Percentiles rank a stretch among this genome's conserved stretches.
Conservation (phyloP, 345 rosid species). For the Populus alba region DNA sequence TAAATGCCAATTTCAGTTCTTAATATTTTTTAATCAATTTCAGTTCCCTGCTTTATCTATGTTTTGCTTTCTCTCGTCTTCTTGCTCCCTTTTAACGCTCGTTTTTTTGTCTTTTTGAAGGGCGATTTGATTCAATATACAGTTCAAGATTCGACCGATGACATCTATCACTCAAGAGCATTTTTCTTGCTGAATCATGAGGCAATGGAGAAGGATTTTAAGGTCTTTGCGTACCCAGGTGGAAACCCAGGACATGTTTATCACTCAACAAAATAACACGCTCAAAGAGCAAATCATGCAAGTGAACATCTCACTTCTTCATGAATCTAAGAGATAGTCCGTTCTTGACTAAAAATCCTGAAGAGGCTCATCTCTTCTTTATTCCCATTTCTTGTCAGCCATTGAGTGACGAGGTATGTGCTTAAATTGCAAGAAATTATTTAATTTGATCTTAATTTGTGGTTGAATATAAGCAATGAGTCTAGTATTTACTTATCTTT, state of each 20-base stretch:
- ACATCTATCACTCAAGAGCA: too few relatives aligned
- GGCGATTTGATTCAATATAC: too few relatives aligned
- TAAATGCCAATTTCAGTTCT: too few relatives aligned
- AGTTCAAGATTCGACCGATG: too few relatives aligned
- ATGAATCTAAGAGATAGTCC: slow-evolving; percentile 13
- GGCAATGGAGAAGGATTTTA: neutral
- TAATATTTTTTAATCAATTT: too few relatives aligned
- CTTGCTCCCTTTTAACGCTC: too few relatives aligned
- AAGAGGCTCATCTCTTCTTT: neutral
- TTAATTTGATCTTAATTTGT: neutral
- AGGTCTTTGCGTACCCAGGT: slow-evolving; percentile 19
- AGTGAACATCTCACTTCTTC: slow-evolving; percentile 22
- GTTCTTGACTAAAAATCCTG: neutral
- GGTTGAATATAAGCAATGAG: neutral
- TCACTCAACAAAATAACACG: neutral
- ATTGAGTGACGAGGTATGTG: neutral
- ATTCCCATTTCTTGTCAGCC: neutral
- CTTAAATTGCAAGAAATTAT: neutral
- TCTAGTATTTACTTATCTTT: too few relatives aligned
- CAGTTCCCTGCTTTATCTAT: too few relatives aligned
- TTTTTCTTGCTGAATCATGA: too few relatives aligned
- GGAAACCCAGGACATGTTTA: slow-evolving; percentile 4
- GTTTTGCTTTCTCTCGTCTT: too few relatives aligned
- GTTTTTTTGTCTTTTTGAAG: too few relatives aligned
- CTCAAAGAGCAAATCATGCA: slow-evolving; percentile 11